These are phyloP conservation scores for Boletus edulis DNA, from an alignment of 768 basidiomycete genomes.

Conservation along the genomic window DNA sequence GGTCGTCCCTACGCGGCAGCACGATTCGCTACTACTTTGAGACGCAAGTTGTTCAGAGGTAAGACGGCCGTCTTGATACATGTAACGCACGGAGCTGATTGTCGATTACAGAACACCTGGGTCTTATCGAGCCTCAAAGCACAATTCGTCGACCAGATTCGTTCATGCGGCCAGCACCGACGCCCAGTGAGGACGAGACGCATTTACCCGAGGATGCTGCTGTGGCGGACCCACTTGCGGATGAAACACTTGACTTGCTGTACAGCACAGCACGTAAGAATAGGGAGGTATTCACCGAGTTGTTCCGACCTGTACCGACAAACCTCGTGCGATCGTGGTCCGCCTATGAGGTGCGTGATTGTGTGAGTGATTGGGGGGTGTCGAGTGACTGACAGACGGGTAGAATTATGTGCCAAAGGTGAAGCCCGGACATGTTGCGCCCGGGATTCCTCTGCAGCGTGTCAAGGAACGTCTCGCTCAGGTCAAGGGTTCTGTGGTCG, in stretches of 20 bases:
- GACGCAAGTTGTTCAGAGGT: slow-evolving; percentile 85
- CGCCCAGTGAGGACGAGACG: slow-evolving; percentile 66
- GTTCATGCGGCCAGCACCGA: slow-evolving; percentile 81
- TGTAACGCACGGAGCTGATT: neutral
- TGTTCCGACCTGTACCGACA: slow-evolving; percentile 85
- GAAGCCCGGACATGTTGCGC: slow-evolving; percentile 78
- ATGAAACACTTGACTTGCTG: slow-evolving; percentile 59
- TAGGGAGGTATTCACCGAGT: slow-evolving; percentile 79
- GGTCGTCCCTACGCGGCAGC: slow-evolving; percentile 68
- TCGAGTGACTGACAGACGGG: slow-evolving; percentile 6
- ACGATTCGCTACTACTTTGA: slow-evolving; percentile 80
- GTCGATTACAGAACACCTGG: slow-evolving; percentile 68
- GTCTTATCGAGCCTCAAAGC: slow-evolving; percentile 75
- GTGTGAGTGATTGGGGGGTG: neutral
- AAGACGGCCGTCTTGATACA: slow-evolving; percentile 7
- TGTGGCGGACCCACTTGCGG: slow-evolving; percentile 78
- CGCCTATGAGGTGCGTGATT: slow-evolving; percentile 64
- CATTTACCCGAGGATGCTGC: slow-evolving; percentile 51
- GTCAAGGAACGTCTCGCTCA: slow-evolving; percentile 74
- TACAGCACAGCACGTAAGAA: slow-evolving; percentile 73
- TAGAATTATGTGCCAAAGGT: slow-evolving; percentile 75
- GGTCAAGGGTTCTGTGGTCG: slow-evolving; percentile 72
- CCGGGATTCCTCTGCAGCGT: slow-evolving; percentile 59
- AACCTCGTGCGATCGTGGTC: slow-evolving; percentile 79
- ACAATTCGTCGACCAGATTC: slow-evolving; percentile 37